phyloP scores from a whole-genome alignment of 1,284 basidiomycete species.

The Rhodotorula sp. region DNA sequence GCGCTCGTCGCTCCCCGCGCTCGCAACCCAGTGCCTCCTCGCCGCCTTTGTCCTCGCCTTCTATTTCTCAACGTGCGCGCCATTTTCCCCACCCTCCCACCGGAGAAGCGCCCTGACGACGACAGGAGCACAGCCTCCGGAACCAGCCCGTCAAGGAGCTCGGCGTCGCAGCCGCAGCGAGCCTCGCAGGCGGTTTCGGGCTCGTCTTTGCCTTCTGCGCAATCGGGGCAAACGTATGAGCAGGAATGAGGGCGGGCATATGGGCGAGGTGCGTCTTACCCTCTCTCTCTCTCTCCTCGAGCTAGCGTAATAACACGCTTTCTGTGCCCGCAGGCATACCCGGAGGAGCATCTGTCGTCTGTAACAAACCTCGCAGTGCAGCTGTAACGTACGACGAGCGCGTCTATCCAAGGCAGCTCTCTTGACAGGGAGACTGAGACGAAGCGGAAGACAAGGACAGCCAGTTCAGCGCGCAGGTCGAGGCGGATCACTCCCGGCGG shows the following conservation, averaged over 20 bases:
- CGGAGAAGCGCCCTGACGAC: background rate
- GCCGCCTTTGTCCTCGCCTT: constrained; percentile 5
- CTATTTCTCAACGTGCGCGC: constrained; percentile 2
- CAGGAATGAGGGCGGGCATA: background rate
- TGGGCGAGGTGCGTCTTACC: background rate
- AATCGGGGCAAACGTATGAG: constrained; percentile 7
- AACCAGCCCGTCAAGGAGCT: background rate
- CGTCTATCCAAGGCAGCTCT: no score
- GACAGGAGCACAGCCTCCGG: background rate
- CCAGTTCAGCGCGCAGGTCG: no score
- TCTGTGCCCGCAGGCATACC: no score
- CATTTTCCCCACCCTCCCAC: no score
- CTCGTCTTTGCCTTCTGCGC: constrained; percentile 11
- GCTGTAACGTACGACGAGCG: no score
- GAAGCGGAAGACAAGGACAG: no score
- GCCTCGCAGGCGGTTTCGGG: background rate
- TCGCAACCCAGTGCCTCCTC: background rate
- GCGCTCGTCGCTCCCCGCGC: background rate
- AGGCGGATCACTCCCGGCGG: no score
- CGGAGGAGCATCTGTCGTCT: no score
- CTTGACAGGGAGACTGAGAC: no score
- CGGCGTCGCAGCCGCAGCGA: background rate
- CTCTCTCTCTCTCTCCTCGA: no score
- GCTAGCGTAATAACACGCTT: no score
- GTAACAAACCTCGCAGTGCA: no score